Evolutionary conservation across 345 rosid species (phyloP), one percentile per base, ranked within the genome.

Genomic region (Ceriops decandra): DNA sequence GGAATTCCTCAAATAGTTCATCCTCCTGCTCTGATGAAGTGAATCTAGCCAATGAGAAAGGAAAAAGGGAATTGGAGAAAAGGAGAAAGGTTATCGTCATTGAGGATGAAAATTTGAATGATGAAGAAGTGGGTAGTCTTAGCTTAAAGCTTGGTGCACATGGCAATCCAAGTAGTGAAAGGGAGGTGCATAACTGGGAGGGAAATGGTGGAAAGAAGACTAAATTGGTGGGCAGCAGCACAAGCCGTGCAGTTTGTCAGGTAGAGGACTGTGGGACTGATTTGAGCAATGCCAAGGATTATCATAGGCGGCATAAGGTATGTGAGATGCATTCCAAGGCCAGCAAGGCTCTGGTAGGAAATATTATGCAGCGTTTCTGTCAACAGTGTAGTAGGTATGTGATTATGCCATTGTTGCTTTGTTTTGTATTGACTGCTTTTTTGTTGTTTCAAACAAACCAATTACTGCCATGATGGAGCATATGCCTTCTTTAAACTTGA

Each of bases 331-430:
- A 95, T 81, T 92, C 99, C 52, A 95, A 95, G 73, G 96, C 95
- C 68, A 83, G 77, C 68, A 88, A 84, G 73, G 98, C 99, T 0
- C 84, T 88, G 24, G 98, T 95, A 26, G 97, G 95, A 67, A 87
- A 82, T 66, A 80, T 82, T 30, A 84, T 95, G 98, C 99, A 95
- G 87, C 90, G 99, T 32, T 95, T 95, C 73, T 95, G 99, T 82
- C 99, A 95, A 83, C 99, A 95, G 85, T 95, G 99, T 69, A 95
- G 99, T 78, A 83, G 98, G 99, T 95, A 81, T 78, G 84, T 42
- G 3, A 42, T 68, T 27, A 52, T 58, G 26, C 19, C 59, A 54
- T 66, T 2, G 52, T 38, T 61, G 52, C 61, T 61, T 46, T 27
- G 66, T 27, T 49, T 51, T 66, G 52, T 26, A 19, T 56, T 36